Evolutionary conservation across 2,329 filamentous ascomycete species (phyloP), one percentile per base, ranked within the genome.

Genomic region (Cryoendolithus antarcticus): DNA sequence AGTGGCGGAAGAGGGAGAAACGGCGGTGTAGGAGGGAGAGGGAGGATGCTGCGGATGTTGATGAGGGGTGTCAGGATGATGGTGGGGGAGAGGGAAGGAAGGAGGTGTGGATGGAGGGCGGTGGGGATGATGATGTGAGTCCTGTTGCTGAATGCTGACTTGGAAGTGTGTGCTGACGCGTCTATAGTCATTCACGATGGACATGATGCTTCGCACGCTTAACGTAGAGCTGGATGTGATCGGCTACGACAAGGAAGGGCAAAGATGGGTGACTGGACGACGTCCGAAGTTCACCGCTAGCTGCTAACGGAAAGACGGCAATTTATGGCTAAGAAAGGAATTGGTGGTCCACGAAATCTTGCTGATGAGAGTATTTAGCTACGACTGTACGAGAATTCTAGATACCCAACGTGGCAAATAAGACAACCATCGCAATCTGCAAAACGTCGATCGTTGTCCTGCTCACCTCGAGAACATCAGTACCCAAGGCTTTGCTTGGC

Each of bases 201-300:
- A 72, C 35, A 75, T 74, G 69, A 82, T 82, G 78, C 65, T 83
- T 10, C 70, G 69, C 47, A 74, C 69, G 24, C 61, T 82, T 42
- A 77, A 80, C 50, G 71, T 82, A 41, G 75, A 80, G 40, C 58
- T 74, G 4, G 61, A 68, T 35, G 52, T 72, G n/a, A 77, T 83
- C 46, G 78, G 77, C 4, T 82, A 72, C 54, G 75, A 80, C 55
- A 65, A 67, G 42, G 56, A 63, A 9, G 56, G 61, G 38, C 72
- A 79, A 53, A 62, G 64, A 52, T 82, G 78, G 78, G 59, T 67
- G 37, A 66, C 66, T 43, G 74, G 57, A 70, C 15, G 15, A 27
- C 24, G 24, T 27, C 24, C 24, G 24, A 27, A 7, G 24, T 27
- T 8, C 7, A 8, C 24, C 24, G 24, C 24, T 27, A 27, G 24